Percentiles rank a stretch among this genome's conserved stretches.
These are phyloP conservation scores for Phialocephala subalpina DNA, from an alignment of 2,329 filamentous ascomycete species.

Conservation along the genomic window DNA sequence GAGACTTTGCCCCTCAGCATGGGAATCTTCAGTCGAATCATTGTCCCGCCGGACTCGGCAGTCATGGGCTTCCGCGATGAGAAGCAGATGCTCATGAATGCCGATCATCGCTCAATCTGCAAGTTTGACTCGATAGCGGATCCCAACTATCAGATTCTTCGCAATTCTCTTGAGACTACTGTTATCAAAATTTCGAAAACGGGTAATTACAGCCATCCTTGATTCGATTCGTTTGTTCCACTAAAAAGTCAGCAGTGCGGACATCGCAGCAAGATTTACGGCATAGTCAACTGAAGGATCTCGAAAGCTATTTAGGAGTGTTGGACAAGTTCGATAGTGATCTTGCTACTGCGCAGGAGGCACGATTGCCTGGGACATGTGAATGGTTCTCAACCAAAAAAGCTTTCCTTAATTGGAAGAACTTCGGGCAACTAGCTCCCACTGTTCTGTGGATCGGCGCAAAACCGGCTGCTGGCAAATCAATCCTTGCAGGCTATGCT, in stretches of 20 bases:
- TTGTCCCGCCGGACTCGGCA: conserved; percentile 40
- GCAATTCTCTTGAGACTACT: conserved; percentile 27
- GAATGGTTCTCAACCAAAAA: conserved; percentile 29
- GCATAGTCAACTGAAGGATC: conserved; percentile 14
- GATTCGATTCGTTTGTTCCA: conserved; percentile 3
- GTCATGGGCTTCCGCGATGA: conserved; percentile 41
- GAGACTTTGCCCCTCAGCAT: conserved; percentile 48
- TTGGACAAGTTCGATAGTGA: conserved; percentile 30
- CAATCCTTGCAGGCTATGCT: conserved; percentile 32
- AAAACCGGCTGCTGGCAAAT: conserved; percentile 42
- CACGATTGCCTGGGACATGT: conserved; percentile 34
- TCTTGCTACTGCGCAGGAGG: conserved; percentile 21
- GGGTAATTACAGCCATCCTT: conserved; percentile 17
- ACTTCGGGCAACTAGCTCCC: too few relatives aligned
- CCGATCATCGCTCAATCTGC: conserved; percentile 45
- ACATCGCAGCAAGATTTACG: conserved; percentile 27
- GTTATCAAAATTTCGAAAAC: conserved; percentile 12
- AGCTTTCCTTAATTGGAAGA: too few relatives aligned
- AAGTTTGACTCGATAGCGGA: conserved; percentile 40
- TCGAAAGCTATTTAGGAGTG: conserved; percentile 32
- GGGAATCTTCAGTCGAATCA: conserved; percentile 29
- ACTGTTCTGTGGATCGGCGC: conserved; percentile 19
- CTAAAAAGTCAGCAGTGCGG: conserved; percentile 17
- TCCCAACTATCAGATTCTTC: conserved; percentile 32
- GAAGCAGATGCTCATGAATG: conserved; percentile 35